Evolutionary conservation across 176 grass and related monocot genomes (phyloP), one percentile per base, ranked within the genome.

Genomic region (Alloteropsis semialata): DNA sequence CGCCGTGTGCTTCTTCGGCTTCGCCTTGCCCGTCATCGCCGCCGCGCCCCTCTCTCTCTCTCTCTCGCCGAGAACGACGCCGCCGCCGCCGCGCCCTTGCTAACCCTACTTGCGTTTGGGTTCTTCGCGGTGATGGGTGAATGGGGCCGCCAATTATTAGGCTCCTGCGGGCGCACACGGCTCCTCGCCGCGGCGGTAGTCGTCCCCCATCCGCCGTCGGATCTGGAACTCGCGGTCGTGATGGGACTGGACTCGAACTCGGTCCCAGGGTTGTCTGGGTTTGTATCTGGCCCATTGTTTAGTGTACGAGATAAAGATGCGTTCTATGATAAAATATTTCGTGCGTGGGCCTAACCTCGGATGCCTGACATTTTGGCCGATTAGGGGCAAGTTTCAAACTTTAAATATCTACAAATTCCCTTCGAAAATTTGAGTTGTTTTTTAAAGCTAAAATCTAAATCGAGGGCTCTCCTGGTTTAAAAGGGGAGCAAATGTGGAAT

Each of bases 1-100:
- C 69, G 96, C 96, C 62, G 96, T 99, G 93, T 99, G 96, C 93
- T 99, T 99, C 96, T 99, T 99, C 69, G 96, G 96, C 96, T 99
- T 99, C 87, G 96, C 96, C 89, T 99, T 99, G 69, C 96, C 96
- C 83, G 96, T 99, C 95, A 98, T 81, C 73, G 24, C 69, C 73
- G 62, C 10, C 19, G 21, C 8, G 27, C 69, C 5, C 7, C 49
- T 46, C 10, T 6, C 2, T 29, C n/a, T n/a, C n/a, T 18, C 65
- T 6, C 75, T 19, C 37, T 12, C 45, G 7, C 45, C 54, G 42
- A 39, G 76, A 76, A 81, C 69, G 73, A 75, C 55, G 76, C 50
- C 5, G 29, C 60, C 38, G 17, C 59, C 21, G 8, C 54, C 7
- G 3, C 43, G 44, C 17, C 24, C 29, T 66, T 51, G 44, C 84